A percentile compares a stretch with the other conserved stretches of the same genome.
These are phyloP conservation scores for Gossypium schwendimanii DNA, from an alignment of 441 rosid genomes.

Conservation along the genomic window DNA sequence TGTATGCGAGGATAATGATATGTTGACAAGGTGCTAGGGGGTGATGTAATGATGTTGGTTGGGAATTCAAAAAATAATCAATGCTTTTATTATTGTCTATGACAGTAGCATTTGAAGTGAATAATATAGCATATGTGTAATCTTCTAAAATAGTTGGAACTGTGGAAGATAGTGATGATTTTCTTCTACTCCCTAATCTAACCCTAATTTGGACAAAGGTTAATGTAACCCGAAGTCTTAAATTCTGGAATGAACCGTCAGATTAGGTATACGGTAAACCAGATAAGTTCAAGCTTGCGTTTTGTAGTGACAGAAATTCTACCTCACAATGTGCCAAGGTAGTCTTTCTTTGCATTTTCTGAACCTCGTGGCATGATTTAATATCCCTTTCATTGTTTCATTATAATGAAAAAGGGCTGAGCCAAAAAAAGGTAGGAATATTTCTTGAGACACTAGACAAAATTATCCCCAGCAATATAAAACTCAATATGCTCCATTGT, in stretches of 20 bases:
- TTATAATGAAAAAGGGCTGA: neutral
- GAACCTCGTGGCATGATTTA: neutral
- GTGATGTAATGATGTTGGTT: conserved; percentile 30
- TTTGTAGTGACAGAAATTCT: conserved; percentile 5
- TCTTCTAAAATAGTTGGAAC: neutral
- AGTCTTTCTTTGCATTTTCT: neutral
- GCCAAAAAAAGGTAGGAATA: conserved; percentile 3
- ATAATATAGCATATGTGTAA: neutral
- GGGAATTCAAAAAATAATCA: conserved; percentile 37
- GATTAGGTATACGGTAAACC: conserved; percentile 19
- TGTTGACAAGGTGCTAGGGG: conserved; percentile 28
- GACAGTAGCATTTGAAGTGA: conserved; percentile 17
- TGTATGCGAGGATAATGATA: conserved; percentile 15
- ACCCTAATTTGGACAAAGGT: neutral
- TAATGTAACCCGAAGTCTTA: neutral
- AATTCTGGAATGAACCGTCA: neutral
- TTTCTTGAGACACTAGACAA: conserved; percentile 12
- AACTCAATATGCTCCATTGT: conserved; percentile 13
- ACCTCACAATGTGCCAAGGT: neutral
- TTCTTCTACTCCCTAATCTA: neutral
- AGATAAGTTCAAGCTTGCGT: neutral
- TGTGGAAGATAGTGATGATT: neutral
- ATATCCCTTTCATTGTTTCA: neutral
- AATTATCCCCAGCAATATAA: conserved; percentile 5
- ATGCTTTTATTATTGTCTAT: conserved; percentile 27